Evolutionary conservation across 768 basidiomycete genomes (phyloP).

Genomic region (Pholiota conissans): DNA sequence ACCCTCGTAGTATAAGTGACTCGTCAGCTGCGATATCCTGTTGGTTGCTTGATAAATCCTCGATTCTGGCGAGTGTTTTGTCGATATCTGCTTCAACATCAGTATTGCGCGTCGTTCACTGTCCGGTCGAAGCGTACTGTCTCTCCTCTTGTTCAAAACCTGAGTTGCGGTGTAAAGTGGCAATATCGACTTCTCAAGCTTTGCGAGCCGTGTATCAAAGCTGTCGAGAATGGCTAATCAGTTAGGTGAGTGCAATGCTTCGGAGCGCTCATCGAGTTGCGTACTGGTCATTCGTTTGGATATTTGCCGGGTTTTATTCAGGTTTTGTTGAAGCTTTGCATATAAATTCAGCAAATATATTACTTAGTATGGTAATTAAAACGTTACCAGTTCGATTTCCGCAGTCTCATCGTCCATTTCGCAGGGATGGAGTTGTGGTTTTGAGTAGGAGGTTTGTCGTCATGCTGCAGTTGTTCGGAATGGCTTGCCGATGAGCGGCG

Average conservation of each 20-base stretch:
- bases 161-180: conserved; percentile 83
- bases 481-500: no score
- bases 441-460: no score
- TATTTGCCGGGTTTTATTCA: conserved; percentile 82
- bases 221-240: conserved; percentile 84
- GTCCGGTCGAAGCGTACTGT: conserved; percentile 54
- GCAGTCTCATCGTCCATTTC: conserved; percentile 72
- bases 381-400: conserved; percentile 67
- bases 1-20: conserved; percentile 79
- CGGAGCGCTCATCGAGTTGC: conserved; percentile 21
- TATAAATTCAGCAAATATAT: neutral
- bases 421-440: no score
- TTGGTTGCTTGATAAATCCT: conserved; percentile 73
- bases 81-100: conserved; percentile 66
- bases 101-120: neutral
- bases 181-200: conserved; percentile 82
- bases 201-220: conserved; percentile 79
- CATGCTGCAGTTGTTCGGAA: no score
- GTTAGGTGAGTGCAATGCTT: conserved; percentile 28
- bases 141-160: conserved; percentile 66
- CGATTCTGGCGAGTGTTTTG: conserved; percentile 72
- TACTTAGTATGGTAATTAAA: neutral
- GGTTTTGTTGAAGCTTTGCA: conserved; percentile 79
- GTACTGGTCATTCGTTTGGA: conserved; percentile 85
- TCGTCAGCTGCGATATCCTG: conserved; percentile 80